A percentile compares a stretch with the other conserved stretches of the same genome.
These are phyloP conservation scores for Fusarium armeniacum DNA, from an alignment of 2,329 filamentous ascomycete genomes.

Conservation along the genomic window DNA sequence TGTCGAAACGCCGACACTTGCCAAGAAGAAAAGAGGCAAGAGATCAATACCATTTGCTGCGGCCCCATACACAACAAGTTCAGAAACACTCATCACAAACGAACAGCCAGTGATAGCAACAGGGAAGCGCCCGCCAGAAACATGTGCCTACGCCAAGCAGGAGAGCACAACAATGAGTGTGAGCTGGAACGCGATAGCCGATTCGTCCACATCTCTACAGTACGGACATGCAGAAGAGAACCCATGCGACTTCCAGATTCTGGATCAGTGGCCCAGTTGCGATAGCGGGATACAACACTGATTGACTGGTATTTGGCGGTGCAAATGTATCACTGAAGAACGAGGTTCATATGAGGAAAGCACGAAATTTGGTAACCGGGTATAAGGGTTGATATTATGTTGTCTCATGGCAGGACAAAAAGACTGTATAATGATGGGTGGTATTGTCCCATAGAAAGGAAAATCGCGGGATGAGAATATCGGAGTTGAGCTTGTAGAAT, in stretches of 20 bases:
- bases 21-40: constrained; percentile 11
- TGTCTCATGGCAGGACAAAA: constrained; percentile 19
- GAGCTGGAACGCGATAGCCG: constrained; percentile 26
- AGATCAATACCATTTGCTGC: background rate
- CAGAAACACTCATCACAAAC: background rate
- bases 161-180: constrained; percentile 17
- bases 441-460: constrained; percentile 3
- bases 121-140: background rate
- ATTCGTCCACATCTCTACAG: background rate
- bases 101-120: background rate
- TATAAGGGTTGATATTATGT: constrained; percentile 29
- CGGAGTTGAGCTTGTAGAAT: constrained; percentile 1
- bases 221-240: background rate
- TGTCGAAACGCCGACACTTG: constrained; percentile 23
- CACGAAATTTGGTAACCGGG: background rate
- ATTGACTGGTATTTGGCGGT: background rate
- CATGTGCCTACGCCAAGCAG: background rate
- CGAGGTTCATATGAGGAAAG: background rate
- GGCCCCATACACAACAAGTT: background rate
- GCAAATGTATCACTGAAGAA: background rate
- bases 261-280: constrained; percentile 41
- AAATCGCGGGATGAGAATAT: constrained; percentile 5
- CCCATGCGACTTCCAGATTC: constrained; percentile 27
- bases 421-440: constrained; percentile 3
- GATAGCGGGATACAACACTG: constrained; percentile 1